A percentile compares a stretch with the other conserved stretches of the same genome.
These are phyloP conservation scores for Penicillium paneum DNA, from an alignment of 2,329 filamentous ascomycete genomes.

Conservation along the genomic window DNA sequence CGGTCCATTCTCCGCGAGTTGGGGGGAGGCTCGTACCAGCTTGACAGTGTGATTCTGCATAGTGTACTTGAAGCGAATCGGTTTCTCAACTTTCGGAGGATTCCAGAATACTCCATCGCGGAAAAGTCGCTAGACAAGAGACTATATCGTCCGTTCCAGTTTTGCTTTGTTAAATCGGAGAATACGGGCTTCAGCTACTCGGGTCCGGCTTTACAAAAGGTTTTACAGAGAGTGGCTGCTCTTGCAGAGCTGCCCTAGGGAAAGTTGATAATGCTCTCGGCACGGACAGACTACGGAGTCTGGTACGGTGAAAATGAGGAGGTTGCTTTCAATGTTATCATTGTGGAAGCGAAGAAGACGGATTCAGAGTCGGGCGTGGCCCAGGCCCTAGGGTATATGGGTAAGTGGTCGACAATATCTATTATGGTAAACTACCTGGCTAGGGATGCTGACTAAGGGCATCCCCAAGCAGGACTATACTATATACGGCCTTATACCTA, in stretches of 20 bases:
- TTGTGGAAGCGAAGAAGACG: not conserved
- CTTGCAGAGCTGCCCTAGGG: not conserved
- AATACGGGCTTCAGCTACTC: not conserved
- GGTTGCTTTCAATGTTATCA: no score
- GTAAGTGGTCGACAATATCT: no score
- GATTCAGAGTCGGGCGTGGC: no score
- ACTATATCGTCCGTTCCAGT: not conserved
- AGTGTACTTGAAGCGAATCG: not conserved
- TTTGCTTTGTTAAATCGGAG: not conserved
- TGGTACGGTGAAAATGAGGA: not conserved
- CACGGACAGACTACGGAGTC: no score
- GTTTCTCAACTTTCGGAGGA: not conserved
- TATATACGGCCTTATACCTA: no score
- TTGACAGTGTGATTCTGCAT: not conserved
- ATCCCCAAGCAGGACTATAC: no score
- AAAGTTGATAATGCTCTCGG: no score
- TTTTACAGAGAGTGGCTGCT: not conserved
- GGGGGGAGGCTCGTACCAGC: not conserved
- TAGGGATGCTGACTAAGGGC: no score
- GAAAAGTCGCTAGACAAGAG: not conserved
- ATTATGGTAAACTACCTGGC: no score
- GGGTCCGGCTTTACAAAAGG: not conserved
- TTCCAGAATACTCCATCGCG: not conserved
- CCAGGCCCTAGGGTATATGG: no score
- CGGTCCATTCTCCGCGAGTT: not conserved